phyloP scores from a whole-genome alignment of 257 asterid genomes.

The Solanum piurae region DNA sequence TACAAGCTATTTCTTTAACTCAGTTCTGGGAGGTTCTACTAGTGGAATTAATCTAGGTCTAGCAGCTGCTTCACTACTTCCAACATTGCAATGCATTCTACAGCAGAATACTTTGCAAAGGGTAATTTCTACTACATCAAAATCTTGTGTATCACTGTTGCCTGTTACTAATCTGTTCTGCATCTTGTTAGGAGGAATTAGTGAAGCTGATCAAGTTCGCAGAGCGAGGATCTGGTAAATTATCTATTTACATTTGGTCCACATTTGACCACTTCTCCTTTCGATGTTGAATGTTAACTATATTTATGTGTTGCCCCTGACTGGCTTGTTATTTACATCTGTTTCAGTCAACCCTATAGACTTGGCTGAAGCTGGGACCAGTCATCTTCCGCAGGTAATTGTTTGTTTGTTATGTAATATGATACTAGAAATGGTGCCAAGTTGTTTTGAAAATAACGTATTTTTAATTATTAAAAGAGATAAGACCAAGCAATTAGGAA shows the following conservation, averaged over 20 bases:
- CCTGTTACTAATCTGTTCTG: conserved; percentile 20
- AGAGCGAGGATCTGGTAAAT: conserved; percentile 75
- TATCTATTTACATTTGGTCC: background rate
- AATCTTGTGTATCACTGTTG: background rate
- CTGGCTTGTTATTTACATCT: background rate
- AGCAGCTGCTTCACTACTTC: conserved; percentile 56
- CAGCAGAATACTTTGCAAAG: conserved; percentile 79
- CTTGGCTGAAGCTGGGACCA: conserved; percentile 41
- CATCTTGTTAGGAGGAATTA: conserved; percentile 64
- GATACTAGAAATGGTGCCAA: background rate
- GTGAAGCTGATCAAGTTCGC: conserved; percentile 61
- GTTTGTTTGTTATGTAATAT: background rate
- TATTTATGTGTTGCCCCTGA: background rate
- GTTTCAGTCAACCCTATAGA: conserved; percentile 48
- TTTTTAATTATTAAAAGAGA: background rate
- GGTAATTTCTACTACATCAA: conserved; percentile 32
- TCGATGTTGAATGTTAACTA: background rate
- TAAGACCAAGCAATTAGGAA: background rate
- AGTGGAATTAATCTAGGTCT: conserved; percentile 31
- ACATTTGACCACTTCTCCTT: background rate
- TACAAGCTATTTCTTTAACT: conserved; percentile 24
- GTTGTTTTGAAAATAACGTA: background rate
- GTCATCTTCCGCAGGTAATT: conserved; percentile 56
- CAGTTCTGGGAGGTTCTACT: conserved; percentile 34
- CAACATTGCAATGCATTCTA: conserved; percentile 59